Conservation (phyloP, 441 rosid genomes). For the Sinapis alba region DNA sequence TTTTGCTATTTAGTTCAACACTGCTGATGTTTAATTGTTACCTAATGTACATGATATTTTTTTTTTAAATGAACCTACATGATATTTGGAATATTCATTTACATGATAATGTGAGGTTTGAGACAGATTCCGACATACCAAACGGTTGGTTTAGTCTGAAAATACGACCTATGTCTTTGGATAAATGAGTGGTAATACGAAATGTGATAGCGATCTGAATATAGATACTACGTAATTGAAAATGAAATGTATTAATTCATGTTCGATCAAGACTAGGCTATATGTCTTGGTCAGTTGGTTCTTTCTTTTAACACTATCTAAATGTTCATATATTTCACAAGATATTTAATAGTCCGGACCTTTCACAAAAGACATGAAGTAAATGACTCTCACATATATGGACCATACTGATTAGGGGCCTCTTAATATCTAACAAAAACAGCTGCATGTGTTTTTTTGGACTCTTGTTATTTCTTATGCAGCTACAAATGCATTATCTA, state of each 20-base stretch:
- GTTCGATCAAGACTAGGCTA: background rate
- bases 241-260: background rate
- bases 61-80: too few relatives aligned
- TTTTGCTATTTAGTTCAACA: background rate
- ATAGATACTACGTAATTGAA: background rate
- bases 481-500: background rate
- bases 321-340: background rate
- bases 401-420: conserved; percentile 20
- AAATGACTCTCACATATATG: conserved; percentile 3
- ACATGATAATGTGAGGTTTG: background rate
- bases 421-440: conserved; percentile 26
- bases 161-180: background rate
- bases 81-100: background rate
- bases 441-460: conserved; percentile 28
- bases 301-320: background rate
- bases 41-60: background rate
- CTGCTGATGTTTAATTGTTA: background rate
- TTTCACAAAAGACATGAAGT: conserved; percentile 13
- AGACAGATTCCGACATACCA: background rate
- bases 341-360: background rate
- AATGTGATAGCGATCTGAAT: background rate
- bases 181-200: background rate
- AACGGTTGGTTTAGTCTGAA: background rate
- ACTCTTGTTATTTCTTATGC: background rate
- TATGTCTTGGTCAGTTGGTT: background rate